Evolutionary conservation across 805 yeast species (phyloP).

Genomic region (Tetrapisispora arboricola): DNA sequence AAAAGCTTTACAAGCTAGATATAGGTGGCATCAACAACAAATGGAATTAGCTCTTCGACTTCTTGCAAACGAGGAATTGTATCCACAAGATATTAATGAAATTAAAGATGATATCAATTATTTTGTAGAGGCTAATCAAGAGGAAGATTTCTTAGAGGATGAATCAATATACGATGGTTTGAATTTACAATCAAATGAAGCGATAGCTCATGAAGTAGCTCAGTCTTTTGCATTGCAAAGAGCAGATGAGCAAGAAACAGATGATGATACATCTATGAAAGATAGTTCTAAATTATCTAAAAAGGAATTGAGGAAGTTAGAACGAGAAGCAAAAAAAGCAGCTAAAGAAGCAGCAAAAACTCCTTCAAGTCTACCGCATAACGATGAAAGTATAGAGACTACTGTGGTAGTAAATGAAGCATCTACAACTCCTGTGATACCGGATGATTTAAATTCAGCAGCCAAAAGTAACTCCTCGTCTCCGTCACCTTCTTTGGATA

Average conservation of each 20-base stretch:
- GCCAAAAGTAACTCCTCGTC: constrained; percentile 12
- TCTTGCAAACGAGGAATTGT: constrained; percentile 73
- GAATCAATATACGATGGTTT: constrained; percentile 86
- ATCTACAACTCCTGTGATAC: constrained; percentile 4
- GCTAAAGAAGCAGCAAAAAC: constrained; percentile 26
- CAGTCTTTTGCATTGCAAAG: constrained; percentile 27
- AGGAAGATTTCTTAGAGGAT: constrained; percentile 84
- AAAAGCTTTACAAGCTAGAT: constrained; percentile 53
- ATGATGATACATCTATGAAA: constrained; percentile 2
- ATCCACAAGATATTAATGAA: constrained; percentile 62
- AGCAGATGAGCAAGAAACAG: constrained; percentile 19
- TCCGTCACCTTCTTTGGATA: constrained; percentile 8
- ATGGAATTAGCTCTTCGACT: constrained; percentile 70
- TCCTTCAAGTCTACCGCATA: constrained; percentile 7
- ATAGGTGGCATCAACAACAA: constrained; percentile 69
- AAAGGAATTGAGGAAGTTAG: constrained; percentile 27
- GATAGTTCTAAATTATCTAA: constrained; percentile 23
- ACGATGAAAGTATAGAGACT: not conserved
- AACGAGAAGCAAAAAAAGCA: constrained; percentile 29
- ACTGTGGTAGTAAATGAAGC: constrained; percentile 2
- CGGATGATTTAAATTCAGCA: not conserved
- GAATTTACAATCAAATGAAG: constrained; percentile 50
- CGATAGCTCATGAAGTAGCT: constrained; percentile 43
- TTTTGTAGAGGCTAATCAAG: constrained; percentile 86
- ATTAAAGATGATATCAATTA: constrained; percentile 84